phyloP scores from a whole-genome alignment of 208 protist species.

The Leishmania turanica region DNA sequence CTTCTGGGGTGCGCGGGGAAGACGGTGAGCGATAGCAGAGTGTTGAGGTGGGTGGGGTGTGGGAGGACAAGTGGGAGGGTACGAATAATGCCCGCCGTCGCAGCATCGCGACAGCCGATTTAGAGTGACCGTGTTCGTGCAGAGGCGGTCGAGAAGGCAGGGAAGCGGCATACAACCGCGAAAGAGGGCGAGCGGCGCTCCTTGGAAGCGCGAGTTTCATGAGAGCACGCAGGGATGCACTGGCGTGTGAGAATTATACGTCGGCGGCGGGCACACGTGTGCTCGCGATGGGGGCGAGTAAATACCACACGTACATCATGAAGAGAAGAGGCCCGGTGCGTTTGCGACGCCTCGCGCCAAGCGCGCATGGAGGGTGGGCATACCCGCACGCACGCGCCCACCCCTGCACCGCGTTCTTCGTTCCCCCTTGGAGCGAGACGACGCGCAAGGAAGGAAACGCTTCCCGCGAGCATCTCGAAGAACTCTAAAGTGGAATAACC shows the following conservation, averaged over 20 bases:
- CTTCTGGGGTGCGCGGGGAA: not conserved
- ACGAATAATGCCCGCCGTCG: not conserved
- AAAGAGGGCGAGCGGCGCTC: not conserved
- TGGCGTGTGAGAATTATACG: not conserved
- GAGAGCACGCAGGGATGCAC: not conserved
- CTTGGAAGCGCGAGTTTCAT: not conserved
- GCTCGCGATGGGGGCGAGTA: not conserved
- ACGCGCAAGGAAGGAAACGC: not conserved
- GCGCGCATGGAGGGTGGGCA: not conserved
- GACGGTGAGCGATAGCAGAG: not conserved
- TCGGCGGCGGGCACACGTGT: not conserved
- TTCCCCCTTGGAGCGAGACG: not conserved
- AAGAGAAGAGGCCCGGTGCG: not conserved
- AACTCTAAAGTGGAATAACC: constrained; percentile 46
- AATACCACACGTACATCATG: not conserved
- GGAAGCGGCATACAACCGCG: not conserved
- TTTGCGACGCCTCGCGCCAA: not conserved
- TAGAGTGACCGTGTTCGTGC: not conserved
- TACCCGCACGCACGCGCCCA: not conserved
- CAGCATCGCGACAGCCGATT: not conserved
- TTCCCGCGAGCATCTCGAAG: not conserved
- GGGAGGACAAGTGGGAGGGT: not conserved
- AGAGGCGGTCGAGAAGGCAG: not conserved
- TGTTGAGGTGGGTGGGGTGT: not conserved
- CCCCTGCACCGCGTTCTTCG: not conserved